Conservation (phyloP, 768 basidiomycete genomes). For the Mycena galericulata region DNA sequence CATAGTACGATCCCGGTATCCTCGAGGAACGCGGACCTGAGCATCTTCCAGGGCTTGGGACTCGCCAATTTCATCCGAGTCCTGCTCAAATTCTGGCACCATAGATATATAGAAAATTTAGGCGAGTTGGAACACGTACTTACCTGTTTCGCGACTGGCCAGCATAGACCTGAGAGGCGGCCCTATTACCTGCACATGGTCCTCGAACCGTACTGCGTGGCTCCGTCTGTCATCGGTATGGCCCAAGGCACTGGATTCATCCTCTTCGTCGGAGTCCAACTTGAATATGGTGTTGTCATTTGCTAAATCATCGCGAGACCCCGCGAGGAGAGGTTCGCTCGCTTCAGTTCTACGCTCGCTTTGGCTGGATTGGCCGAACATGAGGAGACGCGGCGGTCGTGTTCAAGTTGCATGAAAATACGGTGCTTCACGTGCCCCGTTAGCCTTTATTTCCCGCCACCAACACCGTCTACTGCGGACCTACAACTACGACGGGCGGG, state of each 20-base stretch:
- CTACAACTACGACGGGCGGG: constrained; percentile 5
- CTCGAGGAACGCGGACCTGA: constrained; percentile 47
- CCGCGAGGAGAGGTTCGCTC: constrained; percentile 68
- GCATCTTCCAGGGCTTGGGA: constrained; percentile 45
- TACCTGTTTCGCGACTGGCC: constrained; percentile 85
- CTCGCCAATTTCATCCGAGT: constrained; percentile 86
- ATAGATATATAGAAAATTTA: constrained; percentile 18
- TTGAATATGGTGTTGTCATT: constrained; percentile 60
- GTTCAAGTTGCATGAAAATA: too few relatives aligned
- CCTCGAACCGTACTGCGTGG: constrained; percentile 72
- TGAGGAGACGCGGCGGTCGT: too few relatives aligned
- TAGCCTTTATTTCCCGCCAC: too few relatives aligned
- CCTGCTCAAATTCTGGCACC: constrained; percentile 83
- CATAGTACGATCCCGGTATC: constrained; percentile 65
- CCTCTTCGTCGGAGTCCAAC: constrained; percentile 64
- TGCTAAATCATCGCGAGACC: constrained; percentile 55
- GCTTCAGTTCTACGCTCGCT: constrained; percentile 49
- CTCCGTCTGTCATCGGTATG: constrained; percentile 49
- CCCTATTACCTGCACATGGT: constrained; percentile 76
- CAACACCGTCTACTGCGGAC: not conserved
- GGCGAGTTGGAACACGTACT: constrained; percentile 51
- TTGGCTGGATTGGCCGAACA: constrained; percentile 34
- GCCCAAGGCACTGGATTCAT: constrained; percentile 49
- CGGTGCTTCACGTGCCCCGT: too few relatives aligned
- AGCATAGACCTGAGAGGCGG: constrained; percentile 79